Percentiles rank a stretch among this genome's conserved stretches.
These are phyloP conservation scores for Sicyos edulis DNA, from an alignment of 306 rosid genomes.

Conservation along the genomic window DNA sequence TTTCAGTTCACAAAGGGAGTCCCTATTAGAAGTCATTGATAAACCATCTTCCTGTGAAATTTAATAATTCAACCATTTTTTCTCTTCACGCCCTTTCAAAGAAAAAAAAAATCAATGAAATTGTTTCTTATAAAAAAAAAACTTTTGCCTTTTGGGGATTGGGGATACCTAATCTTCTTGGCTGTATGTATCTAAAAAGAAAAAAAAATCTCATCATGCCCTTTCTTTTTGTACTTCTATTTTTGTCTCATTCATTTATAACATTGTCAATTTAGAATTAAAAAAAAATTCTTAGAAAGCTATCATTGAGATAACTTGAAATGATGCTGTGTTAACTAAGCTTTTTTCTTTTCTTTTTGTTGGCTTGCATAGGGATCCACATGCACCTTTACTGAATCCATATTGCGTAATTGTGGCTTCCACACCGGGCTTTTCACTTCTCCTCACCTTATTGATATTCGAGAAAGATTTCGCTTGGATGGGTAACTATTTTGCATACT, in stretches of 20 bases:
- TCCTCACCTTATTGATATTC: slow-evolving; percentile 91
- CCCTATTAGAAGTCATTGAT: neutral
- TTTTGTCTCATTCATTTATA: neutral
- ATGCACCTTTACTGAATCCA: slow-evolving; percentile 83
- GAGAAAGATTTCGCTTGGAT: slow-evolving; percentile 83
- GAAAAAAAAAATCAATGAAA: no score
- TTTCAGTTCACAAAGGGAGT: neutral
- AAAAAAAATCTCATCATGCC: neutral
- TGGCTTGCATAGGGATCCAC: slow-evolving; percentile 73
- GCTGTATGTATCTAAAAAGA: no score
- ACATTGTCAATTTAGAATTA: neutral
- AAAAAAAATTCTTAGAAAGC: neutral
- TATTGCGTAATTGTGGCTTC: slow-evolving; percentile 78
- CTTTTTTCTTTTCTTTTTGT: slow-evolving; percentile 6
- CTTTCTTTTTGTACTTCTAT: neutral
- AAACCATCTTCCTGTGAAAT: neutral
- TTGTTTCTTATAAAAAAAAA: no score
- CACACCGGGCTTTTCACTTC: slow-evolving; percentile 92
- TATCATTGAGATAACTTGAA: slow-evolving; percentile 16
- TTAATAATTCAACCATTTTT: neutral
- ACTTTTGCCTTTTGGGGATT: no score
- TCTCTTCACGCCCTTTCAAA: neutral
- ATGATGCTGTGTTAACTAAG: slow-evolving; percentile 22
- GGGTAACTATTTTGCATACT: slow-evolving; percentile 55
- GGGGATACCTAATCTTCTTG: neutral